Percentiles rank a stretch among this genome's conserved stretches.
Conservation (phyloP, 371 early-diverging fungal genomes). For the Saksenaea vasiformis region DNA sequence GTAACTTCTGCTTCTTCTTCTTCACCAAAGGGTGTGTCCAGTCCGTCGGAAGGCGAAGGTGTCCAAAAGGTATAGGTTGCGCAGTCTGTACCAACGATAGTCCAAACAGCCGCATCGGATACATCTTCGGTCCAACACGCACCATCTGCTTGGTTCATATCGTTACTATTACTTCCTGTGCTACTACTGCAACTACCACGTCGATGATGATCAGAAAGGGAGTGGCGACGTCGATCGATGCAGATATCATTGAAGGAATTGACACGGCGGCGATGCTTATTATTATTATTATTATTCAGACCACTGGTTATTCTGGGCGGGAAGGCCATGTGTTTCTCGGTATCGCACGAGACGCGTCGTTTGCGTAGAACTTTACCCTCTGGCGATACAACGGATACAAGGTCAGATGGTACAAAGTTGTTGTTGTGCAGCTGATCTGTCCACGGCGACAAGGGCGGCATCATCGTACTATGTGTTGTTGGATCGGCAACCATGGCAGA, state of each 20-base stretch:
- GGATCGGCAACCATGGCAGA: neutral
- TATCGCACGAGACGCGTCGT: slow-evolving; percentile 50
- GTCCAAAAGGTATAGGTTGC: slow-evolving; percentile 77
- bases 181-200: slow-evolving; percentile 11
- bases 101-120: slow-evolving; percentile 87
- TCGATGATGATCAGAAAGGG: slow-evolving; percentile 12
- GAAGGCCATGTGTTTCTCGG: slow-evolving; percentile 30
- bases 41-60: slow-evolving; percentile 26
- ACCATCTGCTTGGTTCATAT: slow-evolving; percentile 26
- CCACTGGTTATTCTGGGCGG: slow-evolving; percentile 22
- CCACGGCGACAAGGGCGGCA: slow-evolving; percentile 16
- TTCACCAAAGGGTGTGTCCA: slow-evolving; percentile 21
- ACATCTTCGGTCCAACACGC: slow-evolving; percentile 84
- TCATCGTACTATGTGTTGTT: slow-evolving; percentile 1
- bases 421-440: slow-evolving; percentile 10
- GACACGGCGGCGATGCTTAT: slow-evolving; percentile 38
- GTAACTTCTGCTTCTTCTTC: too few species aligned
- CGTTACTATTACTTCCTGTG: neutral
- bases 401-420: slow-evolving; percentile 11
- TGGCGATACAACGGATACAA: slow-evolving; percentile 19
- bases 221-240: slow-evolving; percentile 9
- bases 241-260: slow-evolving; percentile 42
- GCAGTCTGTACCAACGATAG: slow-evolving; percentile 84
- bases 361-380: slow-evolving; percentile 42
- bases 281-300: too few species aligned